Evolutionary conservation across 2,329 filamentous ascomycete species (phyloP).

Genomic region (Blastomyces gilchristii): DNA sequence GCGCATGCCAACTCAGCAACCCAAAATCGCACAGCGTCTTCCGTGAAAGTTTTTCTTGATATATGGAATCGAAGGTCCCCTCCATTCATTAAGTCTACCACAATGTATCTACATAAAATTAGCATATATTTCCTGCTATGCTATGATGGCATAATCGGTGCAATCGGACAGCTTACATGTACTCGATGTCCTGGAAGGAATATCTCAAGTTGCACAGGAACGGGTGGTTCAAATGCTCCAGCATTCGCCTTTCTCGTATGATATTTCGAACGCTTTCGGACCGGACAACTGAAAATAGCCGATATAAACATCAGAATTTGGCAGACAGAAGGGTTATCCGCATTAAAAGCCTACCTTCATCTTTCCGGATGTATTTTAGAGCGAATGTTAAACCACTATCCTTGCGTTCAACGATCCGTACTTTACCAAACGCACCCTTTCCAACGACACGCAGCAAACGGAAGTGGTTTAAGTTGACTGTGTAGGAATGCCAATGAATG

Average conservation of each 20-base stretch:
- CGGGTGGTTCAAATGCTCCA: conserved; percentile 94
- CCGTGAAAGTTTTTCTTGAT: conserved; percentile 92
- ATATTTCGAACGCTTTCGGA: conserved; percentile 98
- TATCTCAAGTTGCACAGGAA: conserved; percentile 98
- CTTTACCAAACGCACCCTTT: conserved; percentile 96
- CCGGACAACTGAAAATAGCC: conserved; percentile 62
- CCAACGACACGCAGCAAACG: conserved; percentile 89
- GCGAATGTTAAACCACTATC: conserved; percentile 91
- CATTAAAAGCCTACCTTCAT: conserved; percentile 61
- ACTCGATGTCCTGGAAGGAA: conserved; percentile 98
- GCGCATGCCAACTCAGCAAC: conserved; percentile 90
- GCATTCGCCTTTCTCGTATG: conserved; percentile 91
- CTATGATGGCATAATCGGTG: background rate
- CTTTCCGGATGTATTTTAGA: conserved; percentile 95
- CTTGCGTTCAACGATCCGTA: conserved; percentile 95
- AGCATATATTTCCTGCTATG: conserved; percentile 14
- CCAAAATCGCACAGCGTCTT: conserved; percentile 95
- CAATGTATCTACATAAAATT: conserved; percentile 58
- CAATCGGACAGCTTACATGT: conserved; percentile 57
- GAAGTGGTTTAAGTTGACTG: conserved; percentile 97
- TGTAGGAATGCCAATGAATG: conserved; percentile 8
- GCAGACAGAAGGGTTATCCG: background rate
- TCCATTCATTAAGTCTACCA: conserved; percentile 96
- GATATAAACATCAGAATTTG: conserved; percentile 17
- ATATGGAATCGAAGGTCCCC: conserved; percentile 97